Base-by-base conservation (phyloP, 2,329 filamentous ascomycete species). In the Cercospora canescens region DNA sequence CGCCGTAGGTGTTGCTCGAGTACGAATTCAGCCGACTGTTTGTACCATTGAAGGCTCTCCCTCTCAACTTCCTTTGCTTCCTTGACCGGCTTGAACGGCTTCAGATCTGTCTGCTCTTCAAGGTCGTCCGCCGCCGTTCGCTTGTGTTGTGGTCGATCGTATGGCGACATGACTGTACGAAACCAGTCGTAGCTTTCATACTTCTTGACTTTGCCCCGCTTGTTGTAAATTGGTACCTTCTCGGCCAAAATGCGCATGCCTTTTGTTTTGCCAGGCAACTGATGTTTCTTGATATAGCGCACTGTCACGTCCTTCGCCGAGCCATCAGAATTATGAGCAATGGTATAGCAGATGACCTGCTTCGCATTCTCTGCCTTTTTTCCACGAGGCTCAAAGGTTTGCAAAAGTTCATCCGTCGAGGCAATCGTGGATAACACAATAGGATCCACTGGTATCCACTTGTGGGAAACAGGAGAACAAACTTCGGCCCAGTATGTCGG, bases 401-500 rank as follows among this genome's bases (percentile, higher is more conserved):
- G 86, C 11, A 93, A 79, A 6, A 92, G 83, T 34, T 95, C 91
- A 63, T 90, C 82, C 37, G 87, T 93, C 0, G 88, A 90, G 1
- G 89, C 91, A 21, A 95, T 83, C 1, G 90, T 87, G 63, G 87
- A 89, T 59, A 85, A 78, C 32, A 93, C 86, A 6, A 92, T 82
- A 0, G 92, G 85, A 65, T 97, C 94, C 2, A 97, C 90, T 0
- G 93, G 85, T 8, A 95, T 85, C 64, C 91, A 93, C 57, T 88
- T 92, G 62, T 92, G 87, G 0, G 92, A 94, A 3, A 92, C 84
- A 1, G 93, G 91, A 0, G 94, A 97, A 1, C 95, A 83, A 2
- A 92, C 90, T 77, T 99, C 95, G 0, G 91, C 91, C 95, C 95
- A 99, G 77, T 98, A 98, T 59, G 91, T 90, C 1, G 95, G 94